Evolutionary conservation across 352 stramenopile genomes (phyloP), one percentile per base, ranked within the genome.

Genomic region (Blastocystis sp.): DNA sequence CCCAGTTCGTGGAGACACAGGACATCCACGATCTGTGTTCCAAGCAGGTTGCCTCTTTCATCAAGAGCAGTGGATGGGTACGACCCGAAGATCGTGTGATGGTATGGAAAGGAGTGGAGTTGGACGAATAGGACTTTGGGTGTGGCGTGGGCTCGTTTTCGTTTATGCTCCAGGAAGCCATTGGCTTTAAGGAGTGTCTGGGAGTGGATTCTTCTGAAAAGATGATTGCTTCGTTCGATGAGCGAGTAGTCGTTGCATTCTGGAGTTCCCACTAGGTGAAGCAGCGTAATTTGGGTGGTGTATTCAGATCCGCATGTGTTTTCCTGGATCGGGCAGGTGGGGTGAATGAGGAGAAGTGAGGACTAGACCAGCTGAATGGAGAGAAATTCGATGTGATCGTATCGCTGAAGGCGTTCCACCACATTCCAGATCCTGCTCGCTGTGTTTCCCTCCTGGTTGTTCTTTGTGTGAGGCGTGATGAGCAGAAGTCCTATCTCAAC

Each of bases 61-160:
- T 84, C 28, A 17, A 17, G 5, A 28, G 38, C 21, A 84, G 69
- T 14, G 45, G 41, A 21, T 84, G 74, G 74, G 14, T 84, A 23
- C 14, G 9, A 19, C 2, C 11, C 1, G 19, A 11, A 14, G 74
- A 84, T 64, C 56, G 7, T 17, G 41, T 84, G 0, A 84, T 84
- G 74, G 74, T 84, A n/a, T 11, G 45, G 1, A 56, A 10, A 38
- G 17, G 41, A n/a, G 2, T 28, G 41, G 0, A 10, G 1, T n/a
- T 40, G 43, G 11, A 67, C 5, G 1, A 21, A 23, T 60, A 84
- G 74, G 74, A 84, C 40, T 84, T 84, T 70, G 74, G 74, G 2
- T 84, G 74, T 70, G 74, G 74, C 48, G 43, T 84, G 67, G 74
- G 74, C 0, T 84, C 74, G n/a, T 84, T 84, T 53, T 84, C 74